phyloP scores from a whole-genome alignment of 768 basidiomycete species.

The Termitomyces bulborhizus region DNA sequence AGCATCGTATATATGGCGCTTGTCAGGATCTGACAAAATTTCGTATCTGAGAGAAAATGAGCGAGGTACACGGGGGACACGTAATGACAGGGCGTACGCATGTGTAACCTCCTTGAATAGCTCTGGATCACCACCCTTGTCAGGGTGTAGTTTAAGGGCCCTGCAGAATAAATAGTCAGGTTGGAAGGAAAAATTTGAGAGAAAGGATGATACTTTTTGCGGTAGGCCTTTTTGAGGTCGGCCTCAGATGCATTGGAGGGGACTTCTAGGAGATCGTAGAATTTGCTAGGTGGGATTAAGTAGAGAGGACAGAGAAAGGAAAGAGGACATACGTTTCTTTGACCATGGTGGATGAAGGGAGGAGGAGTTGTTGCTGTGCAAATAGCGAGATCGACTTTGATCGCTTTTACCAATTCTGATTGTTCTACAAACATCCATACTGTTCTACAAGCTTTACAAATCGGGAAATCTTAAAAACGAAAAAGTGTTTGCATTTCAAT shows the following conservation, averaged over 20 bases:
- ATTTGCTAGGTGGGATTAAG: constrained; percentile 50
- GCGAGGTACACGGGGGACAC: constrained; percentile 2
- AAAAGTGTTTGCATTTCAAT: no score
- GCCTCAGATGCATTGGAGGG: constrained; percentile 68
- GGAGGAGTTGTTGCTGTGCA: constrained; percentile 13
- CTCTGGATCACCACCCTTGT: constrained; percentile 96
- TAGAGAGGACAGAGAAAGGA: constrained; percentile 1
- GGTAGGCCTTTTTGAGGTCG: constrained; percentile 93
- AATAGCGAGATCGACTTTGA: constrained; percentile 11
- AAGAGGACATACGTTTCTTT: constrained; percentile 52
- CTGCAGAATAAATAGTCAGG: constrained; percentile 29
- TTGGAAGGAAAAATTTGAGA: constrained; percentile 3
- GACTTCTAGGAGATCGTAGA: constrained; percentile 90
- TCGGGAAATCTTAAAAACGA: constrained; percentile 23
- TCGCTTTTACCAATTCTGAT: constrained; percentile 29
- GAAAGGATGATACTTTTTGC: constrained; percentile 65
- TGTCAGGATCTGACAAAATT: constrained; percentile 84
- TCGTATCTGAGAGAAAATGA: constrained; percentile 60
- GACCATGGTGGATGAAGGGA: constrained; percentile 44
- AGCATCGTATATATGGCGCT: constrained; percentile 77
- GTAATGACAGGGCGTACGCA: constrained; percentile 54
- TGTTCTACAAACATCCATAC: constrained; percentile 39
- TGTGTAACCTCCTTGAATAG: constrained; percentile 96
- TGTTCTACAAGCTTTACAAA: constrained; percentile 34
- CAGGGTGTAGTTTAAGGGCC: constrained; percentile 80